Evolutionary conservation across 2,329 filamentous ascomycete species (phyloP).

Genomic region (Nannizziopsis barbatae): DNA sequence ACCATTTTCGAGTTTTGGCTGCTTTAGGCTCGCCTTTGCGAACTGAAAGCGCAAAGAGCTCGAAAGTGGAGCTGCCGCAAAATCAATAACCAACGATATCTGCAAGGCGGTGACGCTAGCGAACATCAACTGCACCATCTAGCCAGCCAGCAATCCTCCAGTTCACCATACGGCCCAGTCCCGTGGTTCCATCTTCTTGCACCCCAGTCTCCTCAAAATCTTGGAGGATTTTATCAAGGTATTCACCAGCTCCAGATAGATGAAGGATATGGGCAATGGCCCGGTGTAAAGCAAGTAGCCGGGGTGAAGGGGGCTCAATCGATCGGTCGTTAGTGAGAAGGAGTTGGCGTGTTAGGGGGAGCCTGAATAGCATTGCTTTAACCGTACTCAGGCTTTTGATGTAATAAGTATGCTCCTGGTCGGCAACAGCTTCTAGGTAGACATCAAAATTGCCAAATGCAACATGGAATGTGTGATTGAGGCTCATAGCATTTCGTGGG

Average conservation of each 20-base stretch:
- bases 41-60: too few relatives aligned
- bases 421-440: slow-evolving; percentile 10
- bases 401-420: slow-evolving; percentile 3
- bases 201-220: slow-evolving; percentile 21
- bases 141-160: neutral
- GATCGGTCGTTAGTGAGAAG: slow-evolving; percentile 18
- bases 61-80: too few relatives aligned
- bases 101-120: too few relatives aligned
- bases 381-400: slow-evolving; percentile 4
- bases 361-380: slow-evolving; percentile 5
- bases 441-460: slow-evolving; percentile 21
- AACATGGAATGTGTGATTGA: slow-evolving; percentile 21
- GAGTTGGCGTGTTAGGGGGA: slow-evolving; percentile 15
- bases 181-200: slow-evolving; percentile 15
- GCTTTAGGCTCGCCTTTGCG: too few relatives aligned
- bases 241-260: slow-evolving; percentile 17
- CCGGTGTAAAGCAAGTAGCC: slow-evolving; percentile 16
- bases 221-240: slow-evolving; percentile 16
- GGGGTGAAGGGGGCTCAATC: slow-evolving; percentile 21
- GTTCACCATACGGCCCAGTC: slow-evolving; percentile 11
- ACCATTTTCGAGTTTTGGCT: too few relatives aligned
- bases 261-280: slow-evolving; percentile 17
- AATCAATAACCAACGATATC: too few relatives aligned
- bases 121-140: neutral
- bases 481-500: slow-evolving; percentile 32